Evolutionary conservation across 768 basidiomycete genomes (phyloP), one percentile per base, ranked within the genome.

Genomic region (Suillus discolor): DNA sequence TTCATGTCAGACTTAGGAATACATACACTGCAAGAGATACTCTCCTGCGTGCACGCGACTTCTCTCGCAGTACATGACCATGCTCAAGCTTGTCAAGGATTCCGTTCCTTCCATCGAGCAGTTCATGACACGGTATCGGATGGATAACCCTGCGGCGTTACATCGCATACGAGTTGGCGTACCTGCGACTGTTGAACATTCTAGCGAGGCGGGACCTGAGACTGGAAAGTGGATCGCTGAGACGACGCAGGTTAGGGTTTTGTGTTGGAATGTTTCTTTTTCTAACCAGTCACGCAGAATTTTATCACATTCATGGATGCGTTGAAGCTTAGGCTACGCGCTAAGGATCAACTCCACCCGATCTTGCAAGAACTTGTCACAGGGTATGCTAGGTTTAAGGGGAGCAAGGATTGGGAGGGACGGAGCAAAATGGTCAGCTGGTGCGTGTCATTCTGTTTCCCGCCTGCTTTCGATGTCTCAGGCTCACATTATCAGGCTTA

Each of bases 301-400:
- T 99, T 99, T 68, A 99, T 99, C 69, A 99, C 97, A 0, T 96
- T 99, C 69, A 97, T 99, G 94, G 97, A 99, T 71, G 97, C 96
- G 1, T 83, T 99, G 34, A 96, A 96, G 73, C 83, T 99, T 60
- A 89, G 91, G 12, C 80, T 98, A 71, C 87, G 95, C n/a, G 97
- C 97, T 4, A 99, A 98, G 75, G 97, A 99, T 72, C 95, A 97
- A 71, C 83, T 99, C 3, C 96, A 99, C 75, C 96, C 96, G 0
- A 88, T 97, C 66, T 75, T 99, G 53, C 94, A 97, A 69, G 97
- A 97, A 70, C 87, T 99, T n/a, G 94, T 98, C 69, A 93, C 92
- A 2, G 90, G 93, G 7, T 98, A 96, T 74, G 93, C 96, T 6
- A 84, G 94, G 57, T 98, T 99, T 79, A 97, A 96, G 75, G 92